Evolutionary conservation across 2,329 filamentous ascomycete species (phyloP).

Genomic region (Cladophialophora psammophila): DNA sequence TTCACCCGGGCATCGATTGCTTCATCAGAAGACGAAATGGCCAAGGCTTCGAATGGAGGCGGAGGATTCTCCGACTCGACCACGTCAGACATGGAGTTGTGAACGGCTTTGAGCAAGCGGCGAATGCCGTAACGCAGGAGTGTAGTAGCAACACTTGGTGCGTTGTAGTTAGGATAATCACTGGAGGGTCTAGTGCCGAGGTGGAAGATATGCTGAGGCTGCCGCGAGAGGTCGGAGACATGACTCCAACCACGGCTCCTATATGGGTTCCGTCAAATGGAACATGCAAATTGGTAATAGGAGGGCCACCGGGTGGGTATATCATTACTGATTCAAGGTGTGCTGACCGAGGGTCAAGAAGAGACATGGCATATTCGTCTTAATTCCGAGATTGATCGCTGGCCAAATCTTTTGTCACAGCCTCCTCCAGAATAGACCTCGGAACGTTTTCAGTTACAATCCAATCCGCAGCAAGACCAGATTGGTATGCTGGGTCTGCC

Average conservation of each 20-base stretch:
- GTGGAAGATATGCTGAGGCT: conserved; percentile 28
- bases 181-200: conserved; percentile 23
- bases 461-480: conserved; percentile 50
- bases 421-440: conserved; percentile 43
- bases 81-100: conserved; percentile 23
- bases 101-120: conserved; percentile 28
- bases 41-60: conserved; percentile 23
- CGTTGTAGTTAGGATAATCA: conserved; percentile 45
- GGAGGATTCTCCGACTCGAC: conserved; percentile 38
- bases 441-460: conserved; percentile 44
- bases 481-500: conserved; percentile 46
- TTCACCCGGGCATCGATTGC: conserved; percentile 37
- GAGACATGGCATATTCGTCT: conserved; percentile 26
- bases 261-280: conserved; percentile 43
- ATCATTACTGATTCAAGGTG: conserved; percentile 40
- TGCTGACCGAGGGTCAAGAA: conserved; percentile 7
- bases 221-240: conserved; percentile 40
- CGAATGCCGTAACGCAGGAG: conserved; percentile 39
- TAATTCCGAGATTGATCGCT: neutral
- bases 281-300: conserved; percentile 28
- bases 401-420: conserved; percentile 48
- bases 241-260: conserved; percentile 35
- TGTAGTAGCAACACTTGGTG: conserved; percentile 25
- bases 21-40: conserved; percentile 31
- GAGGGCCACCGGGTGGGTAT: conserved; percentile 40